Base-by-base conservation (phyloP, 352 stramenopile genomes). In the Phytophthora colocasiae region DNA sequence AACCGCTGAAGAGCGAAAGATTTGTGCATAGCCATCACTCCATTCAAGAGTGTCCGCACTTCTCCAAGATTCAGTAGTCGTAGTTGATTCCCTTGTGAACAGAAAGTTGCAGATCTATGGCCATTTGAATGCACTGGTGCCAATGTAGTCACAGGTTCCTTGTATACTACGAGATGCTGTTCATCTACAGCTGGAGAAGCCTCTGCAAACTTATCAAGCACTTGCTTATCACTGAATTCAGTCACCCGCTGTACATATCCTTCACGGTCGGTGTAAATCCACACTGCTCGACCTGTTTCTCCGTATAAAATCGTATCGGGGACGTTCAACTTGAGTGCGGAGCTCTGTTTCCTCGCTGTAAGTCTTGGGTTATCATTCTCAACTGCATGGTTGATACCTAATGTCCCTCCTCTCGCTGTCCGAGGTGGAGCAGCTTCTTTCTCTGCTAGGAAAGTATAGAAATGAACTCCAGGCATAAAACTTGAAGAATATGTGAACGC, bases 271-370 rank as follows among this genome's bases (percentile, higher is more conserved):
- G 71, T 90, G 63, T 89, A 92, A 34, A 95, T 61, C 78, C 83
- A 91, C 26, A 93, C 69, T 2, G 81, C 85, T 2, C 79, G 83
- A 1, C 85, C 85, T 0, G 80, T 90, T 45, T 92, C 87, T 4
- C 87, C 87, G 32, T 92, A 95, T 36, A 95, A 75, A 46, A 95
- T 83, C 4, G 87, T 95, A 44, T 95, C 83, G 0, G 87, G 87
- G 10, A 95, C 78, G 61, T 83, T 88, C 67, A 93, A 78, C 26
- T 82, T 83, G 7, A 92, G 55, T 24, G 34, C 41, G 27, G 49
- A 15, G 32, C 58, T 71, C 1, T 58, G 61, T 15, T 61, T 71
- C 24, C 50, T 58, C 46, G 47, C 24, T 9, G 60, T 46, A 10
- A 63, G 61, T 27, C 38, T 38, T 34, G 40, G 43, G 15, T 50